Percentiles rank a stretch among this genome's conserved stretches.
phyloP scores from a whole-genome alignment of 2,329 filamentous ascomycete genomes.

The Fusarium concolor region DNA sequence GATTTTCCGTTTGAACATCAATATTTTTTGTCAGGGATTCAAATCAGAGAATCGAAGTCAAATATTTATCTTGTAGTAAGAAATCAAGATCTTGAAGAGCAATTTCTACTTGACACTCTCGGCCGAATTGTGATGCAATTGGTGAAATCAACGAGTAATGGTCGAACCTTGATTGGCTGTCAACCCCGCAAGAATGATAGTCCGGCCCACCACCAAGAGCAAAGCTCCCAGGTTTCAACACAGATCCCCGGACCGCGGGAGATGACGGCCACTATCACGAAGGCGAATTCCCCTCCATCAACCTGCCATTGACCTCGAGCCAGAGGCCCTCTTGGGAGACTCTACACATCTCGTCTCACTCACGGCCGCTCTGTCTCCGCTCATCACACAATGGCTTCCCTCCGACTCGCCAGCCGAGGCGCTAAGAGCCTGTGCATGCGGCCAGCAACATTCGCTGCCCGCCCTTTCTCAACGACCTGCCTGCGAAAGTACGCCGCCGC shows the following conservation, averaged over 20 bases:
- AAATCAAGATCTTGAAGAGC: neutral
- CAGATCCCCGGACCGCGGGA: constrained; percentile 42
- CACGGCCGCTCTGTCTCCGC: constrained; percentile 44
- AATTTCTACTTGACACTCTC: neutral
- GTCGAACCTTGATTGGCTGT: constrained; percentile 46
- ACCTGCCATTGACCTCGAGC: constrained; percentile 53
- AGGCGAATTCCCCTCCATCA: constrained; percentile 48
- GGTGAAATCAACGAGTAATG: constrained; percentile 47
- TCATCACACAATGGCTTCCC: constrained; percentile 71
- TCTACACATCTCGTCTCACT: constrained; percentile 46
- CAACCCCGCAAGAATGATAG: constrained; percentile 48
- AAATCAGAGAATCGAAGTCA: neutral
- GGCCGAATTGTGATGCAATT: constrained; percentile 21
- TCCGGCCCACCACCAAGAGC: constrained; percentile 48
- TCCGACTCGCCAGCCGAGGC: constrained; percentile 78
- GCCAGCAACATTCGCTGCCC: constrained; percentile 57
- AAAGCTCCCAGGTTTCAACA: constrained; percentile 50
- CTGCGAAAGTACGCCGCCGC: constrained; percentile 72
- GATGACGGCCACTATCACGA: constrained; percentile 51
- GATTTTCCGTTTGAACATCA: neutral
- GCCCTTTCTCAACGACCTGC: constrained; percentile 74
- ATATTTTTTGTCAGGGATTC: neutral
- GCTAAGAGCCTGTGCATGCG: constrained; percentile 74
- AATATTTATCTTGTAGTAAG: neutral
- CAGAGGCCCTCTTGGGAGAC: constrained; percentile 52